Evolutionary conservation across 805 yeast species (phyloP).

Genomic region (Candida xyloterini): DNA sequence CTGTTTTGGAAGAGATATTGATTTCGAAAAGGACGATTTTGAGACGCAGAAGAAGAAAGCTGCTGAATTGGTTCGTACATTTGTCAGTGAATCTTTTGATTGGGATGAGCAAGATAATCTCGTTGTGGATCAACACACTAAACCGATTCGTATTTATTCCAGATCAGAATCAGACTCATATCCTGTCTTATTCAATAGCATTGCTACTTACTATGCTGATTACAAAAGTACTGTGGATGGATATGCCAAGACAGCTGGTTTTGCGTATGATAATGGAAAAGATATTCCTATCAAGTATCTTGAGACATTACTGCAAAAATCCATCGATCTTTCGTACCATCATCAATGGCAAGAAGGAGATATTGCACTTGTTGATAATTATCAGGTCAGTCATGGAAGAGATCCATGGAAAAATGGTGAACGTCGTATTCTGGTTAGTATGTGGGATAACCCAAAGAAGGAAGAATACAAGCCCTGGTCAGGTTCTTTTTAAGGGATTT

Average conservation of each 20-base stretch:
- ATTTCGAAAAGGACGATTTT: constrained; percentile 22
- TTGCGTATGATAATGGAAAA: constrained; percentile 25
- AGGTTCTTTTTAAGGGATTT: constrained; percentile 38
- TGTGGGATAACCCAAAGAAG: constrained; percentile 32
- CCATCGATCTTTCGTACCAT: constrained; percentile 24
- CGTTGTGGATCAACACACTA: constrained; percentile 29
- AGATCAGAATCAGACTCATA: constrained; percentile 18
- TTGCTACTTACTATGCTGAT: constrained; percentile 24
- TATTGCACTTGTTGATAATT: constrained; percentile 35
- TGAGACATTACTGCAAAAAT: constrained; percentile 19
- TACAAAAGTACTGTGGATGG: constrained; percentile 8
- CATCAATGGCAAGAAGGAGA: constrained; percentile 36
- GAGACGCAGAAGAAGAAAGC: constrained; percentile 29
- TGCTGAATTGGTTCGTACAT: constrained; percentile 18
- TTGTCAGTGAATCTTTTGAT: constrained; percentile 27
- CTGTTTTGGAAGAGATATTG: constrained; percentile 33
- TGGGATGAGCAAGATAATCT: constrained; percentile 30
- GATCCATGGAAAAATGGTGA: constrained; percentile 32
- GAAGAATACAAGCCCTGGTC: constrained; percentile 22
- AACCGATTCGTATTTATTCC: constrained; percentile 22
- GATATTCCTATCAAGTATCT: constrained; percentile 19
- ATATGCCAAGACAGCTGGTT: constrained; percentile 5
- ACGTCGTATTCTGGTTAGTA: constrained; percentile 34
- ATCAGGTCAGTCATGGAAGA: constrained; percentile 36
- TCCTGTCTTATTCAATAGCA: constrained; percentile 28